phyloP scores from a whole-genome alignment of 2,329 filamentous ascomycete genomes.

The Xylaria sp. region DNA sequence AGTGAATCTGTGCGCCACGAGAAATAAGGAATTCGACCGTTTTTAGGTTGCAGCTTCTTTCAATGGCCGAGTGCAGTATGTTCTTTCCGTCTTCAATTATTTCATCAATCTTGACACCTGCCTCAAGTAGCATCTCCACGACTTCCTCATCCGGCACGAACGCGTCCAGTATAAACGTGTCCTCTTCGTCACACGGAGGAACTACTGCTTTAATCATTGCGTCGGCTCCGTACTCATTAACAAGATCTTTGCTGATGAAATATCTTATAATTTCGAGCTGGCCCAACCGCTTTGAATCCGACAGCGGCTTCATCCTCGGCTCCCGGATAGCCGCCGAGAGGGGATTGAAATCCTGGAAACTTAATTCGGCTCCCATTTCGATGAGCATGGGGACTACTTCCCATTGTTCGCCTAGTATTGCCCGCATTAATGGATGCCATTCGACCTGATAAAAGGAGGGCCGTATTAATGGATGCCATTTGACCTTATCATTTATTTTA shows the following conservation, averaged over 20 bases:
- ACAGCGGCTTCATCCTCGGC: neutral
- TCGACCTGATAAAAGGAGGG: neutral
- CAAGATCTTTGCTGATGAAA: neutral
- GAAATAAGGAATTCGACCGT: conserved; percentile 1
- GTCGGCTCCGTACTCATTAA: neutral
- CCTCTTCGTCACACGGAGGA: too few species aligned
- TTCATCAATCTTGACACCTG: too few species aligned
- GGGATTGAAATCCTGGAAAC: too few species aligned
- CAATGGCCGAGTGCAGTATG: conserved; percentile 8
- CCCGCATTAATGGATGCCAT: conserved; percentile 16
- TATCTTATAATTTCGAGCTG: neutral
- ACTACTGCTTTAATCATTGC: neutral
- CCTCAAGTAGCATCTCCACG: neutral
- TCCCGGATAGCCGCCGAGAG: conserved; percentile 7
- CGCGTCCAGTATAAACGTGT: too few species aligned
- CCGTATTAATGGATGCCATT: conserved; percentile 15
- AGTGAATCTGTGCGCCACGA: neutral
- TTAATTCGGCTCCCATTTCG: conserved; percentile 1
- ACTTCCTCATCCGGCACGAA: conserved; percentile 11
- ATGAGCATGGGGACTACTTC: neutral
- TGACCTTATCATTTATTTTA: too few species aligned
- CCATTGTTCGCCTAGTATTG: neutral
- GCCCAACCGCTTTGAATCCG: neutral
- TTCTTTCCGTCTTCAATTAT: neutral
- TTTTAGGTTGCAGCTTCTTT: neutral